phyloP scores from a whole-genome alignment of 495 filamentous ascomycete genomes.

The Tuber indicum region DNA sequence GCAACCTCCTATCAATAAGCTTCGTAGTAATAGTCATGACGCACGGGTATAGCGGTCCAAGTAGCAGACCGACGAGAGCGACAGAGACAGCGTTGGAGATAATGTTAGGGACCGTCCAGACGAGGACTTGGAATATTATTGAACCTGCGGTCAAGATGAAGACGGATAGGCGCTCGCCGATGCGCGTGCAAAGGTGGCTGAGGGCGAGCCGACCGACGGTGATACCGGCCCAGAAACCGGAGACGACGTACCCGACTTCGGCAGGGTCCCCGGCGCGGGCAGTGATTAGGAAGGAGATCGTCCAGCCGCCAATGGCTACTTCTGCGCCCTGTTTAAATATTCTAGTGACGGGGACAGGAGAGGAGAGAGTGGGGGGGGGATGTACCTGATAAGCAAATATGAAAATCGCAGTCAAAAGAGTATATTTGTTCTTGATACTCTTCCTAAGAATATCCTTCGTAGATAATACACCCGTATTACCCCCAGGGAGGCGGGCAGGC shows the following conservation, averaged over 20 bases:
- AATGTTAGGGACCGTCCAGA: constrained; percentile 67
- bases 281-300: constrained; percentile 68
- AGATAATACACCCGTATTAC: constrained; percentile 10
- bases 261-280: constrained; percentile 61
- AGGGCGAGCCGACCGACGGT: constrained; percentile 65
- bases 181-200: constrained; percentile 53
- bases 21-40: constrained; percentile 60
- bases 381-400: constrained; percentile 58
- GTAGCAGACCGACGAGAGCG: constrained; percentile 59
- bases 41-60: constrained; percentile 71
- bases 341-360: not conserved
- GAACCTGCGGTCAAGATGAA: constrained; percentile 54
- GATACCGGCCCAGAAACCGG: constrained; percentile 69
- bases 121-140: constrained; percentile 60
- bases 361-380: not conserved
- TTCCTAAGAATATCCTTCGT: constrained; percentile 11
- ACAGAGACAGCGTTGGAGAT: constrained; percentile 67
- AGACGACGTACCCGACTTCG: constrained; percentile 68
- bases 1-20: constrained; percentile 56
- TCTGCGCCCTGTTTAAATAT: constrained; percentile 49
- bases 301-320: constrained; percentile 61
- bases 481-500: constrained; percentile 6
- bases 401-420: constrained; percentile 55
- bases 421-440: constrained; percentile 46
- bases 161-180: constrained; percentile 65